phyloP scores from a whole-genome alignment of 2,329 filamentous ascomycete species.

The Talaromyces sp. region DNA sequence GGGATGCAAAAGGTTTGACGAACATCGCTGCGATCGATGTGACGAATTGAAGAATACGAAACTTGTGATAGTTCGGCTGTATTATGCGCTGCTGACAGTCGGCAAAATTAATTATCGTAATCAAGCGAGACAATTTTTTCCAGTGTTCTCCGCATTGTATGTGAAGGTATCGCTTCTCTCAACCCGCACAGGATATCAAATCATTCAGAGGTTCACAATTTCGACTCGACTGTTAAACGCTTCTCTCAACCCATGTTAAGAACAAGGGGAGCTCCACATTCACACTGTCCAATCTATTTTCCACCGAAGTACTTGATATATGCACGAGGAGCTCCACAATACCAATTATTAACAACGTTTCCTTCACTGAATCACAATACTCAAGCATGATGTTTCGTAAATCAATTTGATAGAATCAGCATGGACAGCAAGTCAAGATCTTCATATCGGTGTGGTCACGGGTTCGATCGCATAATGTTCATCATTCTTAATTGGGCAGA shows the following conservation, averaged over 20 bases:
- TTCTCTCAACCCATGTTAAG: neutral
- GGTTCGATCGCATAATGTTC: neutral
- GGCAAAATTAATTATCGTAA: neutral
- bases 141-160: neutral
- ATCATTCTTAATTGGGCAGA: neutral
- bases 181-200: slow-evolving; percentile 1
- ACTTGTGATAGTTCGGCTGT: neutral
- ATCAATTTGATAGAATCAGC: neutral
- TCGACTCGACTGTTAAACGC: neutral
- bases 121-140: neutral
- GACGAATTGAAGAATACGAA: neutral
- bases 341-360: neutral
- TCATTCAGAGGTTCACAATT: neutral
- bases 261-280: neutral
- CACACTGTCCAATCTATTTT: neutral
- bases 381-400: neutral
- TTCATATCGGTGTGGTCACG: neutral
- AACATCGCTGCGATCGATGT: neutral
- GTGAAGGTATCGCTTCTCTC: neutral
- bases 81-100: neutral
- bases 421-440: neutral
- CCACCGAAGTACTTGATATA: neutral
- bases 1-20: neutral
- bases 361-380: neutral
- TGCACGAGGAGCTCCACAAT: neutral